Base-by-base conservation (phyloP, 148 eudicot genomes). In the Agrostemma githago region DNA sequence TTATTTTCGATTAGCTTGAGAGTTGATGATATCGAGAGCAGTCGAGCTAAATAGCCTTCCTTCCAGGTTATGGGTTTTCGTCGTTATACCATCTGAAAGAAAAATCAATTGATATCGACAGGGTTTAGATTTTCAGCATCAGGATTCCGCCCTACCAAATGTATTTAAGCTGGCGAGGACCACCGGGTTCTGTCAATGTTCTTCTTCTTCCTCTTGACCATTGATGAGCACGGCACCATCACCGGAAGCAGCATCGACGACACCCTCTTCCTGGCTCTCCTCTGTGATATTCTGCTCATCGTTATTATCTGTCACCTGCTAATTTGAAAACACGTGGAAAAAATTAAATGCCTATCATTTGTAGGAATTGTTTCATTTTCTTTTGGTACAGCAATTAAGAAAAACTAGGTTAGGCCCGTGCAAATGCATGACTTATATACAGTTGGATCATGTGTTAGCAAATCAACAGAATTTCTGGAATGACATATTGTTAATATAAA, bases 201-300 rank as follows among this genome's bases (percentile, higher is more conserved):
- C 91, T 89, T 93, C 97, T 72, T 93, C 97, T 80, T 88, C 90
- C 82, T 93, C 97, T 75, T 79, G 87, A 71, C 95, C 95, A 79
- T 89, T 93, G 71, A 93, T 92, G 43, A 93, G 92, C 71, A 91
- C 97, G 63, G 89, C 86, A 41, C 98, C 90, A 85, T 93, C 98
- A 68, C 86, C 88, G 54, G 96, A 91, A 86, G 91, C 98, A 83
- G 91, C 98, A 72, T 87, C 92, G 66, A 85, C 97, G 74, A 81
- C 88, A 76, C 87, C 89, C 85, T 88, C 98, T 83, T 94, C 98
- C 43, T 84, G 95, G 62, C 85, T 82, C 68, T 84, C 90, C 43
- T 88, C 88, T 70, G 83, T 83, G 75, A 82, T 93, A 84, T 84
- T 87, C 80, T 84, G 81, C 59, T 86, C 88, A 39, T 73, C 79